A percentile compares a stretch with the other conserved stretches of the same genome.
phyloP scores from a whole-genome alignment of 2,329 filamentous ascomycete genomes.

The Neopestalotiopsis sp. region DNA sequence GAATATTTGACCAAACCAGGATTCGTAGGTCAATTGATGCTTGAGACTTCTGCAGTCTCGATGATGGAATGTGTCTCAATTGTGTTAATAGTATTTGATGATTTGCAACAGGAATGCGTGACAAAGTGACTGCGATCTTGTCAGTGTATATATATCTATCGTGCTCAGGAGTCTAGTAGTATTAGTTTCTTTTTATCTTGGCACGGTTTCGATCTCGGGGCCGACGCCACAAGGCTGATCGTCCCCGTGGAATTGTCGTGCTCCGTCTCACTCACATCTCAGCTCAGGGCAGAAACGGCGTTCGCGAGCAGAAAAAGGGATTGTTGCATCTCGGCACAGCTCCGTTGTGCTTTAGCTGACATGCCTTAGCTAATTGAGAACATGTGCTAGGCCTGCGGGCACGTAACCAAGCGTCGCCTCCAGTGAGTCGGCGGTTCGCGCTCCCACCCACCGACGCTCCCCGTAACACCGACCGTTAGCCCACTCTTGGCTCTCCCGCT shows the following conservation, averaged over 20 bases:
- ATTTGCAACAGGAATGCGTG: background rate
- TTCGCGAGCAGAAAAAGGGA: background rate
- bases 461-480: background rate
- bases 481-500: background rate
- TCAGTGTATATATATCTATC: background rate
- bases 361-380: background rate
- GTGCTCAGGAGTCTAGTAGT: background rate
- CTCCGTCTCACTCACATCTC: background rate
- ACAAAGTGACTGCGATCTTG: background rate
- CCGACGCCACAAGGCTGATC: background rate
- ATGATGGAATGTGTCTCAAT: background rate
- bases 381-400: background rate
- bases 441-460: background rate
- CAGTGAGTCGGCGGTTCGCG: conserved; percentile 1
- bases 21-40: background rate
- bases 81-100: background rate
- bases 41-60: background rate
- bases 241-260: background rate
- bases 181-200: background rate
- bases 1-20: background rate
- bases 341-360: background rate
- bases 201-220: background rate
- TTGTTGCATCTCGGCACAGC: background rate
- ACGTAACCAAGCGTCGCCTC: background rate
- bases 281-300: background rate